Evolutionary conservation across 2,329 filamentous ascomycete genomes (phyloP).

Genomic region (Chrysoporthe cubensis): DNA sequence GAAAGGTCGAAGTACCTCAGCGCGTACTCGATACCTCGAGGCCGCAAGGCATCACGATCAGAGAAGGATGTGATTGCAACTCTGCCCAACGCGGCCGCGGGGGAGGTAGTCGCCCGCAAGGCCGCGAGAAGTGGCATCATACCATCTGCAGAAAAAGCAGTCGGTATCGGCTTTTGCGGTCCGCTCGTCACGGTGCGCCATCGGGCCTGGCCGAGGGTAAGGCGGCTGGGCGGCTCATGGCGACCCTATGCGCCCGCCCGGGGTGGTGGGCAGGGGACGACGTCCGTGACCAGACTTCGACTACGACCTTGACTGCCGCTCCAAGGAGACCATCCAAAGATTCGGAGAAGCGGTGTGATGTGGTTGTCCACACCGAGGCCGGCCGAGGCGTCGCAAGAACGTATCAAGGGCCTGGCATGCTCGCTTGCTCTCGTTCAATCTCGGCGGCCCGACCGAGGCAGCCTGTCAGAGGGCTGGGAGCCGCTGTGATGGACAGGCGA

Average conservation of each 20-base stretch:
- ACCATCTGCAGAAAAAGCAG: not conserved
- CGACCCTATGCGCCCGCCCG: conserved; percentile 6
- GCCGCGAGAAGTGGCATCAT: not conserved
- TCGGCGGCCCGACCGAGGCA: conserved; percentile 3
- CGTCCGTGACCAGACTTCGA: not conserved
- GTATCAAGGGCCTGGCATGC: conserved; percentile 12
- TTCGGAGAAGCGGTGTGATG: conserved; percentile 25
- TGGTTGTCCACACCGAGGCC: conserved; percentile 12
- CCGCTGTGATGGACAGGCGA: not conserved
- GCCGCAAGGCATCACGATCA: conserved; percentile 3
- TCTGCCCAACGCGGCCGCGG: not conserved
- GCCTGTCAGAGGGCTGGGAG: conserved; percentile 5
- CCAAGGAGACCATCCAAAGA: not conserved
- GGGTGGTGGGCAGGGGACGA: not conserved
- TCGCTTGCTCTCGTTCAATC: conserved; percentile 1
- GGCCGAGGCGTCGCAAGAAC: conserved; percentile 9
- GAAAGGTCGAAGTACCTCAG: not conserved
- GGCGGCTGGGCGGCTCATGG: not conserved
- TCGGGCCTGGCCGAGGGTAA: conserved; percentile 8
- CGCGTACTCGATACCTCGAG: not conserved
- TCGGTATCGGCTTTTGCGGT: not conserved
- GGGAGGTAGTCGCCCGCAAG: conserved; percentile 1
- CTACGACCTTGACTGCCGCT: not conserved
- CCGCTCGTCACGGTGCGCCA: conserved; percentile 10
- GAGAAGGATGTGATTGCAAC: conserved; percentile 18